A percentile compares a stretch with the other conserved stretches of the same genome.
These are phyloP conservation scores for Paxillus ammoniavirescens DNA, from an alignment of 768 basidiomycete species.

Conservation along the genomic window DNA sequence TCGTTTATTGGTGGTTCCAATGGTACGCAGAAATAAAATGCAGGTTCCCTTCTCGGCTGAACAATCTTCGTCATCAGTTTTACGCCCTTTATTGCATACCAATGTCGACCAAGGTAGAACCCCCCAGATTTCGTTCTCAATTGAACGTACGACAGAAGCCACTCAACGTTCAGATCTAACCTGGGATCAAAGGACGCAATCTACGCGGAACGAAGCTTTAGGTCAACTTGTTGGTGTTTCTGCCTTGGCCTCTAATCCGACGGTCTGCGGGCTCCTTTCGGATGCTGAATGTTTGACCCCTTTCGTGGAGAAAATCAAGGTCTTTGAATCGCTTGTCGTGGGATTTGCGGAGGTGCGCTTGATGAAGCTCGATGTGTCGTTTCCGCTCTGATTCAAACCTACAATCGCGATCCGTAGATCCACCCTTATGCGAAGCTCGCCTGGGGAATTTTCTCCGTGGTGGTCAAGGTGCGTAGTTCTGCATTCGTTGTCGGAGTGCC, in stretches of 20 bases:
- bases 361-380: neutral
- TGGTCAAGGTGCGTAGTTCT: neutral
- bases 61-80: neutral
- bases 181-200: neutral
- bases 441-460: neutral
- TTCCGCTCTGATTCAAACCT: neutral
- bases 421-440: slow-evolving; percentile 3
- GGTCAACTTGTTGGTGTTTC: neutral
- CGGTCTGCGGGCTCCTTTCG: neutral
- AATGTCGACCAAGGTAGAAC: neutral
- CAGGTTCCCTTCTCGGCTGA: neutral
- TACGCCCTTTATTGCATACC: neutral
- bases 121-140: neutral
- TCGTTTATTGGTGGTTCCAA: neutral
- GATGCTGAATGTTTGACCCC: neutral
- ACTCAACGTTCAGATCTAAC: neutral
- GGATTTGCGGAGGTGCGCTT: too few species aligned
- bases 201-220: neutral
- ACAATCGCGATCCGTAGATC: neutral
- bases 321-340: too few species aligned
- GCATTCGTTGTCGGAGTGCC: neutral
- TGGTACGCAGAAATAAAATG: neutral
- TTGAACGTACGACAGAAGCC: neutral
- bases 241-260: neutral
- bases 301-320: neutral